These are phyloP conservation scores for Parastagonospora nodorum DNA, from an alignment of 2,329 filamentous ascomycete genomes.

Conservation along the genomic window DNA sequence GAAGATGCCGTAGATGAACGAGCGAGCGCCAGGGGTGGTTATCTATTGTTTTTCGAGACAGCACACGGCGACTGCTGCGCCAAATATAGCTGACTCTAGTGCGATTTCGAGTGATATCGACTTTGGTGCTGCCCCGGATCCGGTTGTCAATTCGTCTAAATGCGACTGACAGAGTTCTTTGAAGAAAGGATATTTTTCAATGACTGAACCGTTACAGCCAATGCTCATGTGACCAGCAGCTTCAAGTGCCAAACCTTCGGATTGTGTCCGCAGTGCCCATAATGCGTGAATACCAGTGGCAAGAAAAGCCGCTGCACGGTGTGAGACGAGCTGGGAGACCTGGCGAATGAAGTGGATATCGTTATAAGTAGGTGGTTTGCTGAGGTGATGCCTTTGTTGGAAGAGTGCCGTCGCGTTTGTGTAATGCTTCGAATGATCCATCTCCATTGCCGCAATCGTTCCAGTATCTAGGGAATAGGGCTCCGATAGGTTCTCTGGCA, in stretches of 20 bases:
- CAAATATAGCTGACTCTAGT: conserved; percentile 74
- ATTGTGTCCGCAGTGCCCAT: conserved; percentile 60
- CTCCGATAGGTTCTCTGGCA: conserved; percentile 61
- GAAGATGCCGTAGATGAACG: neutral
- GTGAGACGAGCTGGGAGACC: conserved; percentile 59
- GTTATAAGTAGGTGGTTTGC: conserved; percentile 49
- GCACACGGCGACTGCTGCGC: conserved; percentile 70
- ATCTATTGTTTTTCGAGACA: conserved; percentile 41
- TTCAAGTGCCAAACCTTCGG: conserved; percentile 50
- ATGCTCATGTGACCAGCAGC: conserved; percentile 54
- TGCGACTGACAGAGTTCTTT: conserved; percentile 65
- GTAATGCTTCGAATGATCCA: conserved; percentile 48
- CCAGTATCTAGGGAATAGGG: conserved; percentile 65
- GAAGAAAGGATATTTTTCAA: conserved; percentile 78
- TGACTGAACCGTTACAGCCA: conserved; percentile 80
- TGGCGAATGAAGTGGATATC: conserved; percentile 62
- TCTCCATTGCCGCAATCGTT: conserved; percentile 63
- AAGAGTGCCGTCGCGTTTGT: conserved; percentile 53
- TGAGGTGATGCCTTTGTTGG: conserved; percentile 57
- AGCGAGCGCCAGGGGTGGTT: neutral
- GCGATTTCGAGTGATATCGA: conserved; percentile 69
- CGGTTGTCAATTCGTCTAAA: conserved; percentile 61
- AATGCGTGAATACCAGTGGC: conserved; percentile 67
- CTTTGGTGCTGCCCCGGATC: conserved; percentile 46
- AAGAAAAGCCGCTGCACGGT: conserved; percentile 65